A percentile compares a stretch with the other conserved stretches of the same genome.
phyloP scores from a whole-genome alignment of 139 green algal species.

The Bryopsis sp. region DNA sequence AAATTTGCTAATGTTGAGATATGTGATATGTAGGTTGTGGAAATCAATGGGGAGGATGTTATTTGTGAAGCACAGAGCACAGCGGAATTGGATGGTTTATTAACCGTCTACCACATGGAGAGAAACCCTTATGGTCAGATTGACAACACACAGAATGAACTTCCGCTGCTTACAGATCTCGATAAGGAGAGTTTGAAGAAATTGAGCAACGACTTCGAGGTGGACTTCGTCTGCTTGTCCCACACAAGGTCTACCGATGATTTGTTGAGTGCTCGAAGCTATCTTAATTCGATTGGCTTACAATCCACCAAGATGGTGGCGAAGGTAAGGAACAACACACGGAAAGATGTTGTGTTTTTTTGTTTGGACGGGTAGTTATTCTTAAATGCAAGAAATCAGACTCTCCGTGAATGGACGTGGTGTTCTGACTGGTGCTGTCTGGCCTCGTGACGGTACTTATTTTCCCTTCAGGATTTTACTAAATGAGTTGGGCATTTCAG shows the following conservation, averaged over 20 bases:
- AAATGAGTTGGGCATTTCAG: background rate
- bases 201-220: constrained; percentile 46
- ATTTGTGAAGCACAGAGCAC: constrained; percentile 61
- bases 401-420: background rate
- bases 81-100: constrained; percentile 70
- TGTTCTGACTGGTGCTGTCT: background rate
- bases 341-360: background rate
- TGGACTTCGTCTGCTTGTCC: constrained; percentile 77
- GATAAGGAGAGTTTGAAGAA: constrained; percentile 49
- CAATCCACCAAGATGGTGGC: constrained; percentile 67
- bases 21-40: constrained; percentile 38
- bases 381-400: background rate
- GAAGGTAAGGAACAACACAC: constrained; percentile 52
- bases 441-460: background rate
- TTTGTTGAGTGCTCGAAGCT: constrained; percentile 55
- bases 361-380: too few species aligned
- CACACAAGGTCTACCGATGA: constrained; percentile 66
- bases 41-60: constrained; percentile 48
- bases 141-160: constrained; percentile 63
- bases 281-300: constrained; percentile 58
- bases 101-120: constrained; percentile 89
- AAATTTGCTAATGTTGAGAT: too few species aligned
- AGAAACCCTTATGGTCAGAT: constrained; percentile 29
- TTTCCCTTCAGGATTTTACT: background rate
- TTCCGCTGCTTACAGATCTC: constrained; percentile 62